Evolutionary conservation across 371 early-diverging fungal genomes (phyloP), one percentile per base, ranked within the genome.

Genomic region (Entomophthora muscae): DNA sequence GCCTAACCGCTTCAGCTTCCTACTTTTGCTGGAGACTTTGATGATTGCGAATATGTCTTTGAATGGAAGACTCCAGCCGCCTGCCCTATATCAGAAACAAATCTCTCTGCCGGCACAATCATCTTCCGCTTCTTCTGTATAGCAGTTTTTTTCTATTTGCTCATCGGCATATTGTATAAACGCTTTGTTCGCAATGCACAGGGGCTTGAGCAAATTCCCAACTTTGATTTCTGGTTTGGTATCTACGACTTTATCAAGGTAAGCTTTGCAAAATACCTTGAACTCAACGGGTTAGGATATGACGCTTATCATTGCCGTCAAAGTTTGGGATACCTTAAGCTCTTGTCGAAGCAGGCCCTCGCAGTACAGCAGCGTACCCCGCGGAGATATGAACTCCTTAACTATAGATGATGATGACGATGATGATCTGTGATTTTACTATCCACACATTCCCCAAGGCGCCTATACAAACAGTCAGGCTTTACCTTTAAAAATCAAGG

Each of bases 201-300:
- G 30, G 60, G 60, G 3, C 33, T 60, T 3, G 60, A 60, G 13
- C 60, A 60, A 24, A 30, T 60, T 22, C 60, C 60, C 26, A 30
- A 60, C 30, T 32, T n/a, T 10, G 31, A 60, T 23, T 60, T 60
- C n/a, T 60, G 60, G 60, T 60, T 32, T 33, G 60, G 33, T 10
- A 13, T 60, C 1, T 60, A 13, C 26, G 60, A 60, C 24, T 60
- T 60, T 51, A 60, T 60, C 3, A 60, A 60, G 60, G 60, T 60
- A 51, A 28, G 22, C 12, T 51, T 12, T 21, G 2, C 3, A 13
- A 29, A 2, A 60, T 22, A 60, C 3, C 13, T 21, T 60, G 3
- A 28, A 60, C n/a, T 1, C 10, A 23, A 7, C 29, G 3, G 24
- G 1, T 60, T 32, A 60, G 60, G 60, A 60, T 51, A 60, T 60